Base-by-base conservation (phyloP, 176 grass and related monocot species). In the Ensete ventricosum region DNA sequence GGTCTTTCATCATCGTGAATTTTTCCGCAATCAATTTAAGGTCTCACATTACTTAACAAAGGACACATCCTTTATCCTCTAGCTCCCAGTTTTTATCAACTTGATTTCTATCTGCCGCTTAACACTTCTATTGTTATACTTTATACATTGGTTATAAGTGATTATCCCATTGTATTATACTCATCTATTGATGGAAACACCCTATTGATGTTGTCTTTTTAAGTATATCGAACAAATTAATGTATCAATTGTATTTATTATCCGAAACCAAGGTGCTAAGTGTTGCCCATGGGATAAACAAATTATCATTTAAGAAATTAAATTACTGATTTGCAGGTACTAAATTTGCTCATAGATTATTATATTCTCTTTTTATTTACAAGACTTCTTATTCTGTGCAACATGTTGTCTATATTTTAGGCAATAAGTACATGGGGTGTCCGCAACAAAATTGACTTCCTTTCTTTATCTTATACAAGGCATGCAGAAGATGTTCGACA, bases 401-500 rank as follows among this genome's bases (percentile, higher is more conserved):
- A n/a, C 6, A 14, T 19, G 14, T 9, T 79, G 20, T 52, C 48
- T 81, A 69, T 9, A 12, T 96, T 81, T 83, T 83, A 96, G 92
- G 88, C 84, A 84, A 95, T 99, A 74, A 94, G 64, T 71, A 99
- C 91, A 69, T 99, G 88, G 88, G 96, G 96, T 76, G 88, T 88
- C 80, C 84, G 80, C 17, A 99, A 99, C 80, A 99, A 99, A 81
- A 99, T 99, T 72, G 96, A 99, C 69, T 99, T 99, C 73, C 84
- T 99, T 62, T 99, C 96, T 70, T 54, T 99, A 55, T 94, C 90
- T 86, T 99, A 99, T 80, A 99, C 96, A 53, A 94, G 96, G 25
- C 91, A 95, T 26, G 96, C 88, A 62, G 83, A 99, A 78, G 96
- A 99, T 86, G 96, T 99, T 71, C 85, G 86, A 24, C 85, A 99